A percentile compares a stretch with the other conserved stretches of the same genome.
Evolutionary conservation across 2,329 filamentous ascomycete species (phyloP).

Genomic region (Neopestalotiopsis sp.): DNA sequence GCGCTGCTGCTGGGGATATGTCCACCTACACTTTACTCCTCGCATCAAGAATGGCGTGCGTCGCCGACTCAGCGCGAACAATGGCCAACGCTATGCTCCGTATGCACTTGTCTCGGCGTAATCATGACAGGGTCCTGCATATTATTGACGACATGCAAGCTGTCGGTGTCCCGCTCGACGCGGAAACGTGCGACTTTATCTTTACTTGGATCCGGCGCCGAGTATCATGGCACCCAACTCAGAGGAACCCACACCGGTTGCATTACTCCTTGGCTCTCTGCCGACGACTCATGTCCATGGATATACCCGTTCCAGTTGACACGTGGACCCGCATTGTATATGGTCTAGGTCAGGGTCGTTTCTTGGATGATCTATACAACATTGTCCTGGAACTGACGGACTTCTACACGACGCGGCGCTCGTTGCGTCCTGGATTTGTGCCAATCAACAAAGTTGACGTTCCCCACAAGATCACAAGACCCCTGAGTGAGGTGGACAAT

Average conservation of each 20-base stretch:
- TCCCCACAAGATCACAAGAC: slow-evolving; percentile 37
- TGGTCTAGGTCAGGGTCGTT: slow-evolving; percentile 49
- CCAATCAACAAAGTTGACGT: slow-evolving; percentile 52
- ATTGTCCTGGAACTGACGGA: slow-evolving; percentile 49
- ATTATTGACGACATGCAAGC: slow-evolving; percentile 45
- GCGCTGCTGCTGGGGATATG: slow-evolving; percentile 45
- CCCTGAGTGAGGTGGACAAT: slow-evolving; percentile 39
- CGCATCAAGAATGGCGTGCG: slow-evolving; percentile 45
- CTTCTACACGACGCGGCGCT: slow-evolving; percentile 38
- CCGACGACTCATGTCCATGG: slow-evolving; percentile 43
- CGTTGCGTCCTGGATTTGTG: slow-evolving; percentile 41
- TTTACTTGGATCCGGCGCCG: slow-evolving; percentile 21
- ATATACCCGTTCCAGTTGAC: slow-evolving; percentile 45
- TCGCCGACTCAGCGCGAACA: slow-evolving; percentile 34
- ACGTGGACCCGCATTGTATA: slow-evolving; percentile 52
- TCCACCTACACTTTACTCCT: slow-evolving; percentile 49
- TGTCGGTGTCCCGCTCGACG: slow-evolving; percentile 39
- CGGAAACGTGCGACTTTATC: slow-evolving; percentile 35
- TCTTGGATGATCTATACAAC: slow-evolving; percentile 50
- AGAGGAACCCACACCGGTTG: neutral
- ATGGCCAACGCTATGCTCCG: slow-evolving; percentile 42
- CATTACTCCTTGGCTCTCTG: slow-evolving; percentile 33
- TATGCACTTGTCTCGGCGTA: slow-evolving; percentile 33
- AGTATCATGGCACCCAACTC: slow-evolving; percentile 21
- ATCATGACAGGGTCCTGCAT: slow-evolving; percentile 34